Conservation (phyloP, 139 green algal genomes). For the Chlorella sp. region DNA sequence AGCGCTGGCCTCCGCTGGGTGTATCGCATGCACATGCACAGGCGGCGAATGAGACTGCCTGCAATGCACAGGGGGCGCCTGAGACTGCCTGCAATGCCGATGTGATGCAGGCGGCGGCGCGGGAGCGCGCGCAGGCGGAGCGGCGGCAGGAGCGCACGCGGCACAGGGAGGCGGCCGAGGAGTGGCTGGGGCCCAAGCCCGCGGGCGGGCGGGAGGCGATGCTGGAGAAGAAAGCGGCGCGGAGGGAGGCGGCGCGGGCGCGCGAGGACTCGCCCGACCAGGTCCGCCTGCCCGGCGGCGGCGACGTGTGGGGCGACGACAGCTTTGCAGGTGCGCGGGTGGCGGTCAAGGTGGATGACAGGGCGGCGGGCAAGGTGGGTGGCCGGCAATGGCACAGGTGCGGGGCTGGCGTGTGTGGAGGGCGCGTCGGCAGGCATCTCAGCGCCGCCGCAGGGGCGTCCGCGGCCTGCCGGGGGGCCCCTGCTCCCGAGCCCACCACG, state of each 20-base stretch:
- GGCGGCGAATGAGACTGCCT: too few species aligned
- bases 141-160: conserved; percentile 17
- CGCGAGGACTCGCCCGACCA: conserved; percentile 53
- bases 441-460: background rate
- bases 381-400: background rate
- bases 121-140: background rate
- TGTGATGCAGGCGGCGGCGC: conserved; percentile 12
- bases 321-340: conserved; percentile 58
- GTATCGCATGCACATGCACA: background rate
- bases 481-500: background rate
- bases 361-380: background rate
- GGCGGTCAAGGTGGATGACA: conserved; percentile 46
- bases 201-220: conserved; percentile 39
- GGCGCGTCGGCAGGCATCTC: background rate
- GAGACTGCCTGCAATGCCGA: background rate
- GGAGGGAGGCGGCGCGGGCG: conserved; percentile 49
- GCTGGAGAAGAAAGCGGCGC: conserved; percentile 57
- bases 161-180: conserved; percentile 48
- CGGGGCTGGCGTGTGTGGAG: background rate
- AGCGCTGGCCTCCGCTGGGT: background rate
- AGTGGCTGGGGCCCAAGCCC: conserved; percentile 39
- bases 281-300: conserved; percentile 44
- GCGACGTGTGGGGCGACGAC: conserved; percentile 63
- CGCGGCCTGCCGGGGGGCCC: too few species aligned
- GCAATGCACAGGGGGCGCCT: background rate